These are phyloP conservation scores for Coemansia sp. DNA, from an alignment of 192 early-diverging fungal genomes.

Conservation along the genomic window DNA sequence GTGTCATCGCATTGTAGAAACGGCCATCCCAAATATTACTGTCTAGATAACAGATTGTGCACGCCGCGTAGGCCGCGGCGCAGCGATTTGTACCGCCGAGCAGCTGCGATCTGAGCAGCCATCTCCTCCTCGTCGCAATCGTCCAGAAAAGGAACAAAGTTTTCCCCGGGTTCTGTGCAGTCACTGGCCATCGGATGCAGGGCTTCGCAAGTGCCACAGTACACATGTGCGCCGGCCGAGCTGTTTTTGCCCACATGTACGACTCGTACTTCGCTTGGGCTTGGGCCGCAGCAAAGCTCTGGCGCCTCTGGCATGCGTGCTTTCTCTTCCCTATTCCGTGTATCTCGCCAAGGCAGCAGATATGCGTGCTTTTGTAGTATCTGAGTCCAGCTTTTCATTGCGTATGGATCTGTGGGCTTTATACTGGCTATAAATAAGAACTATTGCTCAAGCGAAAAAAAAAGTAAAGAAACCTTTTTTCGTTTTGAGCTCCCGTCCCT, in stretches of 20 bases:
- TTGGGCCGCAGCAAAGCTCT: neutral
- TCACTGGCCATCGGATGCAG: constrained; percentile 8
- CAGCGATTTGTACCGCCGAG: constrained; percentile 16
- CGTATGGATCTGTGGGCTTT: neutral
- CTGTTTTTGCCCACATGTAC: constrained; percentile 26
- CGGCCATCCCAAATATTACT: too few species aligned
- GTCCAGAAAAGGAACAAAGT: constrained; percentile 41
- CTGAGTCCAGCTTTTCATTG: constrained; percentile 14
- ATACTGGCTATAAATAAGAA: neutral
- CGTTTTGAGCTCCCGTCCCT: neutral
- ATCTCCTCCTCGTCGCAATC: constrained; percentile 41
- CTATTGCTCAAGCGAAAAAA: neutral
- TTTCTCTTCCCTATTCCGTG: neutral
- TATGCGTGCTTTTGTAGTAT: constrained; percentile 13
- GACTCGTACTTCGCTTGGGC: constrained; percentile 18
- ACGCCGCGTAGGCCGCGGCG: neutral
- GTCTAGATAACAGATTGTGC: neutral
- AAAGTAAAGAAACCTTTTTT: neutral
- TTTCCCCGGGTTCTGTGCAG: constrained; percentile 9
- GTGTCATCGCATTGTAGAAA: too few species aligned
- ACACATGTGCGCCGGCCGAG: constrained; percentile 5
- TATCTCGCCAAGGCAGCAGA: constrained; percentile 6
- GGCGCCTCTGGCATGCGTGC: neutral
- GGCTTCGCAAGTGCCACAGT: constrained; percentile 3
- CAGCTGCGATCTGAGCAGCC: constrained; percentile 27